Percentiles rank a stretch among this genome's conserved stretches.
Evolutionary conservation across 2,329 filamentous ascomycete genomes (phyloP).

Genomic region (Salinomyces thailandicus): DNA sequence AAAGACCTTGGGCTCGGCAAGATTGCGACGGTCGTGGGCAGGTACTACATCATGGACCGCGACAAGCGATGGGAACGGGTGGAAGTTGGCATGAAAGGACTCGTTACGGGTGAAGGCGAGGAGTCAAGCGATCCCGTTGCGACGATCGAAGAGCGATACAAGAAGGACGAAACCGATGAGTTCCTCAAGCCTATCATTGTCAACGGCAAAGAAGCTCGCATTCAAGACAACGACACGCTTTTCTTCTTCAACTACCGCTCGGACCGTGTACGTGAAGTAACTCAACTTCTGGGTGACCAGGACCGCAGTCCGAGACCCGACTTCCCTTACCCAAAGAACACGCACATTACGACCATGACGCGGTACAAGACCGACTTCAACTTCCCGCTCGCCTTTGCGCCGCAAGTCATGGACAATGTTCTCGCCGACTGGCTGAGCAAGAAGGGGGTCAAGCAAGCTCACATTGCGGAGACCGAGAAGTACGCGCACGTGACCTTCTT

Average conservation of each 20-base stretch:
- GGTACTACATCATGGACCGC: slow-evolving; percentile 98
- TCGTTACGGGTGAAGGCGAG: slow-evolving; percentile 80
- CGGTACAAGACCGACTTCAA: slow-evolving; percentile 94
- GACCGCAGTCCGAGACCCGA: slow-evolving; percentile 85
- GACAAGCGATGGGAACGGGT: slow-evolving; percentile 98
- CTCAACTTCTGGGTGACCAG: slow-evolving; percentile 81
- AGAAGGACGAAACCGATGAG: slow-evolving; percentile 83
- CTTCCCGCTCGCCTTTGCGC: slow-evolving; percentile 84
- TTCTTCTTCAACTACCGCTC: slow-evolving; percentile 99
- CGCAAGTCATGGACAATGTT: slow-evolving; percentile 96
- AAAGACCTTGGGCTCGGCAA: slow-evolving; percentile 80
- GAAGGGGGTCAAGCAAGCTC: slow-evolving; percentile 82
- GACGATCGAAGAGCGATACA: slow-evolving; percentile 79
- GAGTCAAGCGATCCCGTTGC: slow-evolving; percentile 72
- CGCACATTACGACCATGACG: slow-evolving; percentile 87
- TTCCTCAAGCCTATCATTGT: slow-evolving; percentile 97
- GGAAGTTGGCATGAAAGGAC: slow-evolving; percentile 77
- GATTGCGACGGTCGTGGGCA: slow-evolving; percentile 84
- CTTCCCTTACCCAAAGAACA: slow-evolving; percentile 88
- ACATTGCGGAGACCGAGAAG: slow-evolving; percentile 97
- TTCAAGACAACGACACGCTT: slow-evolving; percentile 85
- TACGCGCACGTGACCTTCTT: slow-evolving; percentile 99
- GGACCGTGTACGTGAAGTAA: slow-evolving; percentile 91
- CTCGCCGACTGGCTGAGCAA: slow-evolving; percentile 91
- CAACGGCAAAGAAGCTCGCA: slow-evolving; percentile 71